Evolutionary conservation across 352 stramenopile species (phyloP).

Genomic region (Globisporangium spiculum): DNA sequence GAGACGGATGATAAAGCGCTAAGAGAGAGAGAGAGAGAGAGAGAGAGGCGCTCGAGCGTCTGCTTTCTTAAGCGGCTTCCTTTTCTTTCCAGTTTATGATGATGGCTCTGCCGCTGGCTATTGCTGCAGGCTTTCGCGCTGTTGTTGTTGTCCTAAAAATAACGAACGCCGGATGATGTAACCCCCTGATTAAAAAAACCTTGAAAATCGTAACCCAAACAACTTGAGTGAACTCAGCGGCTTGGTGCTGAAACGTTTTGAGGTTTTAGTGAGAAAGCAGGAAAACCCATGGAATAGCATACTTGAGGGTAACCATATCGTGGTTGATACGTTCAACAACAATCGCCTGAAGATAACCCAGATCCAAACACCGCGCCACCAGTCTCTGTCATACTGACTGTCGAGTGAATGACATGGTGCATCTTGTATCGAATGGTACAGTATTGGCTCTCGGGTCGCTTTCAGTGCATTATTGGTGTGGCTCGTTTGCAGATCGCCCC

Average conservation of each 20-base stretch:
- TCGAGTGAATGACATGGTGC: not conserved
- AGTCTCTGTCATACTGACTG: not conserved
- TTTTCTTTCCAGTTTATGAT: slow-evolving; percentile 5
- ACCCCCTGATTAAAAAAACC: not conserved
- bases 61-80: not conserved
- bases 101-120: slow-evolving; percentile 2
- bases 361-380: not conserved
- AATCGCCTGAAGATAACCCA: not conserved
- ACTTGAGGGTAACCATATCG: not conserved
- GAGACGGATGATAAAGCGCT: not conserved
- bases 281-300: slow-evolving; percentile 2
- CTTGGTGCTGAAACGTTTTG: not conserved
- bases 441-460: not conserved
- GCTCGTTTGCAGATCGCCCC: not conserved
- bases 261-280: not conserved
- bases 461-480: not conserved
- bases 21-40: not conserved
- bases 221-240: not conserved
- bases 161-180: not conserved
- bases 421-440: not conserved
- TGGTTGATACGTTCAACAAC: not conserved
- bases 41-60: not conserved
- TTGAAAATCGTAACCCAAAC: not conserved
- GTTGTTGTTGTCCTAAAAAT: slow-evolving; percentile 7
- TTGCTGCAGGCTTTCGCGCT: not conserved